Percentiles rank a stretch among this genome's conserved stretches.
Evolutionary conservation across 2,329 filamentous ascomycete genomes (phyloP).

Genomic region (Dothiorella sarmentorum): DNA sequence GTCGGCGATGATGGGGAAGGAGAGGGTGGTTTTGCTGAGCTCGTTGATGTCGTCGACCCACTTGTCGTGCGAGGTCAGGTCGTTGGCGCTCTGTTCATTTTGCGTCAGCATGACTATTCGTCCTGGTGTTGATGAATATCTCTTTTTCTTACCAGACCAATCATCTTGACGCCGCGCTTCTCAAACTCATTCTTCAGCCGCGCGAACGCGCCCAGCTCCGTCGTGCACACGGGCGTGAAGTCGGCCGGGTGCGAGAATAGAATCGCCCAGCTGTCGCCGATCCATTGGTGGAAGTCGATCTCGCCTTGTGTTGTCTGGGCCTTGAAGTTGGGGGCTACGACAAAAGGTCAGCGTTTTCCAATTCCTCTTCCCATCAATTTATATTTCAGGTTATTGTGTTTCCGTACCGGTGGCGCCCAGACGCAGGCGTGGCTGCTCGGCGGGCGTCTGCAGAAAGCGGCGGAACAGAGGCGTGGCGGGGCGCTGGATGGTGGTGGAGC

Average conservation of each 20-base stretch:
- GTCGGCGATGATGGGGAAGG: constrained; percentile 54
- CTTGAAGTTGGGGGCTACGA: constrained; percentile 62
- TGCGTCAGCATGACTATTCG: background rate
- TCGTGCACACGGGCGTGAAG: constrained; percentile 60
- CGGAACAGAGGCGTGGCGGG: constrained; percentile 33
- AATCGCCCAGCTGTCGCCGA: constrained; percentile 66
- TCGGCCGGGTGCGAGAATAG: constrained; percentile 68
- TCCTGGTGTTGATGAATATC: too few relatives aligned
- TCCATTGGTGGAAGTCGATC: constrained; percentile 70
- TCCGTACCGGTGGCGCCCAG: constrained; percentile 41
- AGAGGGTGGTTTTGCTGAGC: constrained; percentile 46
- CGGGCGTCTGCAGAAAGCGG: constrained; percentile 35
- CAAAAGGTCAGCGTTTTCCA: background rate
- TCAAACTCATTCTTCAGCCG: constrained; percentile 63
- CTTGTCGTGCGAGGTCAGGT: constrained; percentile 37
- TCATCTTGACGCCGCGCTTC: constrained; percentile 60
- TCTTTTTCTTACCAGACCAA: constrained; percentile 50
- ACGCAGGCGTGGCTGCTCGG: constrained; percentile 42
- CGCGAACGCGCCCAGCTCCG: constrained; percentile 61
- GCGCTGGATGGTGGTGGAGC: constrained; percentile 23
- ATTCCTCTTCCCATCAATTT: background rate
- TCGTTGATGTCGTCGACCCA: constrained; percentile 55
- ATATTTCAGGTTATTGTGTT: too few relatives aligned
- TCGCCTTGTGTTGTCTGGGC: constrained; percentile 63
- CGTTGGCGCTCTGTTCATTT: constrained; percentile 12